Evolutionary conservation across 495 filamentous ascomycete species (phyloP).

Genomic region (Penicillium flavigenum): DNA sequence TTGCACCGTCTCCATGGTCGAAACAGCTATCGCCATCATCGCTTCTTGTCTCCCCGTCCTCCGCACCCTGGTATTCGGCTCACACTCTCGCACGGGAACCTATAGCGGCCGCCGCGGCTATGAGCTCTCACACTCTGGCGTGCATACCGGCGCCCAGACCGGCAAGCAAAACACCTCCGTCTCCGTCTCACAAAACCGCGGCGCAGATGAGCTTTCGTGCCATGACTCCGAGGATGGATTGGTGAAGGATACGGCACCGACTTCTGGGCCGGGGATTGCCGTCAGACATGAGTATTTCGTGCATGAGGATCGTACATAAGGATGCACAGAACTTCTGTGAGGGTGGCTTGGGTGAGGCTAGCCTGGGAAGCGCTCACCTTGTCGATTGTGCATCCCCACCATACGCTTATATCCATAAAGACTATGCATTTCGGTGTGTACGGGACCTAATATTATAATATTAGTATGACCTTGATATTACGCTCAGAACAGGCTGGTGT

Average conservation of each 20-base stretch:
- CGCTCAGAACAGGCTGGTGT: too few species aligned
- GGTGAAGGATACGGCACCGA: background rate
- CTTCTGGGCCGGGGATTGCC: background rate
- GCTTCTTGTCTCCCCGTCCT: conserved; percentile 30
- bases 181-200: background rate
- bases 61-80: conserved; percentile 28
- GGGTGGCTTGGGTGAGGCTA: background rate
- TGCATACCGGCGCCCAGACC: background rate
- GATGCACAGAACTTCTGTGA: background rate
- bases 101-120: conserved; percentile 21
- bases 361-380: background rate
- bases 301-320: background rate
- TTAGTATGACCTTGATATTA: too few species aligned
- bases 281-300: conserved; percentile 9
- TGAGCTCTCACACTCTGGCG: conserved; percentile 3
- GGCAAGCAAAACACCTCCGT: conserved; percentile 5
- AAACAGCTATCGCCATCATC: conserved; percentile 30
- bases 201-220: background rate
- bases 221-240: conserved; percentile 9
- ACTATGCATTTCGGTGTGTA: too few species aligned
- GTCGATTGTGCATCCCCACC: background rate
- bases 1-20: conserved; percentile 32
- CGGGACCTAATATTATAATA: too few species aligned
- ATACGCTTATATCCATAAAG: too few species aligned
- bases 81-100: conserved; percentile 24